Percentiles rank a stretch among this genome's conserved stretches.
Evolutionary conservation across 352 stramenopile species (phyloP).

Genomic region (Phytophthora idaei): DNA sequence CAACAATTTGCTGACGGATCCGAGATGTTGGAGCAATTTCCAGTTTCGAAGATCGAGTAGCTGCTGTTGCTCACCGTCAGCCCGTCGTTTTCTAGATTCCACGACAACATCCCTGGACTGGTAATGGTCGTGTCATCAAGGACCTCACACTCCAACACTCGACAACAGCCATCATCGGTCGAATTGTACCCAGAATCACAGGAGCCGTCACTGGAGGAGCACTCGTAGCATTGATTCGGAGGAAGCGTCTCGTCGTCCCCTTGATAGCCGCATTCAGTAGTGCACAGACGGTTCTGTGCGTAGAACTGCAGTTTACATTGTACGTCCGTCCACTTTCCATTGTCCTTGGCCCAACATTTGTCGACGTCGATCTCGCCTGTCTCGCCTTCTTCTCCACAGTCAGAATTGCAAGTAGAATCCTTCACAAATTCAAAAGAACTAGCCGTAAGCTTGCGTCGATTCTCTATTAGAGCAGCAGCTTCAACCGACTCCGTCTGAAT

Average conservation of each 20-base stretch:
- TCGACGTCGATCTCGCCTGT: conserved; percentile 21
- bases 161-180: conserved; percentile 28
- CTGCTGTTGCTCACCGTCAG: conserved; percentile 23
- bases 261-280: conserved; percentile 23
- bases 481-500: conserved; percentile 15
- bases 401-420: conserved; percentile 17
- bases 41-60: conserved; percentile 27
- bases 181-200: conserved; percentile 21
- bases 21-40: conserved; percentile 27
- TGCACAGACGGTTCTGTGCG: conserved; percentile 26
- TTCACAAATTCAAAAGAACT: conserved; percentile 31
- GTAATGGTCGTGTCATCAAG: conserved; percentile 6
- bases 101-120: conserved; percentile 7
- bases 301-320: conserved; percentile 34
- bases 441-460: conserved; percentile 16
- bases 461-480: neutral
- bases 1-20: conserved; percentile 24
- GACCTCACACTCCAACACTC: conserved; percentile 16
- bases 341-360: conserved; percentile 30
- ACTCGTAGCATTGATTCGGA: conserved; percentile 31
- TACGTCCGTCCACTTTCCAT: conserved; percentile 11
- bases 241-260: conserved; percentile 12
- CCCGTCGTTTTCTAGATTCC: conserved; percentile 30
- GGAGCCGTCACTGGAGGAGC: conserved; percentile 15
- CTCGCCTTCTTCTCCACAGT: conserved; percentile 20